Conservation (phyloP, 2,329 filamentous ascomycete species). For the Mollisiaceae sp. region DNA sequence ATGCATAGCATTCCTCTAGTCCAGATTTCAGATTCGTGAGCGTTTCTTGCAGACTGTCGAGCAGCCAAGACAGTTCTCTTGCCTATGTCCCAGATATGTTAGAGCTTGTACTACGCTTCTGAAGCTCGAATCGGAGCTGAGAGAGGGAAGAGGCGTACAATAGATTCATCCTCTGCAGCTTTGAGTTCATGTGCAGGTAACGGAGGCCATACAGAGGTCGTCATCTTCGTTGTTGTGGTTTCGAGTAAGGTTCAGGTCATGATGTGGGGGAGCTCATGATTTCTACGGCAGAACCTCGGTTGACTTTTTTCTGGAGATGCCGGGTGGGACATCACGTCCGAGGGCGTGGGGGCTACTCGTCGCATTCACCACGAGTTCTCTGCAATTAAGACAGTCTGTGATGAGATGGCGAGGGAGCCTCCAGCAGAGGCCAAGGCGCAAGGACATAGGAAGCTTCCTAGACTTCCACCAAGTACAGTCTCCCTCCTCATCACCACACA, state of each 20-base stretch:
- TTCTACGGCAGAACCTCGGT: slow-evolving; percentile 9
- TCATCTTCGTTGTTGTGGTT: slow-evolving; percentile 22
- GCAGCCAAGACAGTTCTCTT: slow-evolving; percentile 43
- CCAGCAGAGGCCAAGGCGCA: slow-evolving; percentile 5
- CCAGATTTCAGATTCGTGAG: slow-evolving; percentile 38
- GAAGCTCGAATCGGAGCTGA: not conserved
- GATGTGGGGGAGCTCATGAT: slow-evolving; percentile 4
- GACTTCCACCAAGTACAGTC: slow-evolving; percentile 21
- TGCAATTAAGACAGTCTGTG: not conserved
- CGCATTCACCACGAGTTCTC: not conserved
- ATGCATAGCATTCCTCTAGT: slow-evolving; percentile 67
- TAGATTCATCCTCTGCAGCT: slow-evolving; percentile 41
- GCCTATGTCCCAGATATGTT: slow-evolving; percentile 30
- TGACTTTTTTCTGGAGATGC: slow-evolving; percentile 10
- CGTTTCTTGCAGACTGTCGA: slow-evolving; percentile 44
- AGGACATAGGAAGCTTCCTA: slow-evolving; percentile 31
- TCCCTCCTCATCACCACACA: slow-evolving; percentile 1
- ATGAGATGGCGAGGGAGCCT: slow-evolving; percentile 26
- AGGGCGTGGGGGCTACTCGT: not conserved
- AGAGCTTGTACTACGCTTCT: slow-evolving; percentile 5
- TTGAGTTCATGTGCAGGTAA: slow-evolving; percentile 34
- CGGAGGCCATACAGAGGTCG: slow-evolving; percentile 39
- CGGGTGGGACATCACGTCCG: not conserved
- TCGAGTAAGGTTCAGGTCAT: not conserved
- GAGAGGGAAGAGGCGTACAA: slow-evolving; percentile 27